Evolutionary conservation across 345 rosid genomes (phyloP), one percentile per base, ranked within the genome.

Genomic region (Murraya koenigii): DNA sequence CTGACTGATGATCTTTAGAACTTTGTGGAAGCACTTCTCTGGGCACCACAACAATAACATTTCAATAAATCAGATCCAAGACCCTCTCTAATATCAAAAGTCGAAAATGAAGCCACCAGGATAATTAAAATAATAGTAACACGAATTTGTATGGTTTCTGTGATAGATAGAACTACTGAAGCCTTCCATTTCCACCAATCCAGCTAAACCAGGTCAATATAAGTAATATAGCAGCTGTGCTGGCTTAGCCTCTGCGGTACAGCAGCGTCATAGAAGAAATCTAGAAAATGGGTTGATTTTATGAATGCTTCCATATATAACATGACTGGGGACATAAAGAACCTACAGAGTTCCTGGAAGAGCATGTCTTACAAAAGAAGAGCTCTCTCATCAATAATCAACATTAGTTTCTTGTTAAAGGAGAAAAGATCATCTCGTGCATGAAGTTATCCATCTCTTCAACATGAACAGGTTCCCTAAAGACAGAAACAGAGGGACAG

Each of bases 21-120:
- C 72, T 15, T 39, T 38, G 52, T 23, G 75, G 38, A 69, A 28
- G 56, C 63, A 59, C 44, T 66, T 75, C 72, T 69, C 87, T 84
- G 74, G 22, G 41, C 5, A 66, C 25, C 49, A 44, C 49, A 74
- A 62, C 11, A 67, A 41, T 26, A n/a, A 52, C 23, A 52, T 23
- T 65, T 65, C 22, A 36, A 61, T 32, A 26, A 20, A 22, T 23
- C 26, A 54, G 25, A 54, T 33, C 61, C 4, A 13, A 38, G 11
- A 41, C 17, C n/a, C 56, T 60, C 71, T 54, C 71, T 58, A 33
- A 52, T 17, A 33, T 58, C 6, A 44, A 10, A 62, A 39, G 32
- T 11, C 0, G 0, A 56, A 72, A 55, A 14, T 23, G 52, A 56
- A 6, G 25, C 65, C 49, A 47, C 35, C 14, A 2, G 6, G 26